phyloP scores from a whole-genome alignment of 768 basidiomycete species.

The Leccinum longicurvipes region DNA sequence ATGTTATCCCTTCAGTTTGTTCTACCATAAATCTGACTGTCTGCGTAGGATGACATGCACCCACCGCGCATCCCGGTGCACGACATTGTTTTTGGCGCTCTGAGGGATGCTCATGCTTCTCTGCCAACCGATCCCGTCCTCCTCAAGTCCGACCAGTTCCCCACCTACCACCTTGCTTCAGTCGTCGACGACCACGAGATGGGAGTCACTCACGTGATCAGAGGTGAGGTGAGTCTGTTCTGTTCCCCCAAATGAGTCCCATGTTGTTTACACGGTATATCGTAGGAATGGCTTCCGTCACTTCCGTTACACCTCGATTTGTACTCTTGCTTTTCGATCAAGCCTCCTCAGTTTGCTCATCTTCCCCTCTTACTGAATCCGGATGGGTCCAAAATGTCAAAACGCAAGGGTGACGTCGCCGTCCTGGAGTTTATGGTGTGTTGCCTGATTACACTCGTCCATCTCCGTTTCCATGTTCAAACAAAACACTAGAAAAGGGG shows the following conservation, averaged over 20 bases:
- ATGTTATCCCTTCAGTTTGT: no score
- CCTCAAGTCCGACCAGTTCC: constrained; percentile 88
- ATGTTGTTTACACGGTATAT: background rate
- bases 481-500: constrained; percentile 57
- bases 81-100: constrained; percentile 75
- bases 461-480: background rate
- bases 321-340: constrained; percentile 71
- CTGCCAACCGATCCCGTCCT: constrained; percentile 87
- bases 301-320: constrained; percentile 88
- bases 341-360: constrained; percentile 83
- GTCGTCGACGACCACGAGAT: constrained; percentile 96
- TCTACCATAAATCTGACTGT: background rate
- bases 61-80: constrained; percentile 47
- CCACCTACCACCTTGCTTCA: constrained; percentile 95
- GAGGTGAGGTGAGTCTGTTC: constrained; percentile 70
- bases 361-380: constrained; percentile 86
- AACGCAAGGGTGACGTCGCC: constrained; percentile 85
- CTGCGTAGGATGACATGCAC: constrained; percentile 52
- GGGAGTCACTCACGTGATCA: constrained; percentile 92
- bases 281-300: constrained; percentile 94
- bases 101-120: constrained; percentile 74
- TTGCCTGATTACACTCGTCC: background rate
- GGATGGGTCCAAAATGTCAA: constrained; percentile 93
- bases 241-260: background rate
- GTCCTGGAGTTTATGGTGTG: constrained; percentile 84